These are phyloP conservation scores for Fusarium sterilihyphosum DNA, from an alignment of 2,329 filamentous ascomycete genomes.

Conservation along the genomic window DNA sequence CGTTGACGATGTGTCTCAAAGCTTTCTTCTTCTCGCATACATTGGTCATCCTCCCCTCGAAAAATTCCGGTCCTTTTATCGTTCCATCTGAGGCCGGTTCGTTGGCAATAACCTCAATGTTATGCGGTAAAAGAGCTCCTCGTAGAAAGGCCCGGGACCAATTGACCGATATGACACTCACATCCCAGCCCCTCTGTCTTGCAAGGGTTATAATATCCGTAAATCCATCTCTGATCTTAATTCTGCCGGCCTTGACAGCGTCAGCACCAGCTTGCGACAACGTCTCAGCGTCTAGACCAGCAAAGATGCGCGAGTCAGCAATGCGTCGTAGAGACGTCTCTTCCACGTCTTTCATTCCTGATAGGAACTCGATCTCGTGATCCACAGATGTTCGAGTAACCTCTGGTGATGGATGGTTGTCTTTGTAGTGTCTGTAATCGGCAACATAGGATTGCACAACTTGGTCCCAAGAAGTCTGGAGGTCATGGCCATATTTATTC, in stretches of 20 bases:
- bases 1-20: constrained; percentile 45
- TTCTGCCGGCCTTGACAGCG: constrained; percentile 47
- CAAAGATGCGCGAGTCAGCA: constrained; percentile 56
- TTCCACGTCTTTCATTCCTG: constrained; percentile 57
- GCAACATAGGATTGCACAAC: constrained; percentile 58
- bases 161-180: constrained; percentile 62
- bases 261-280: constrained; percentile 52
- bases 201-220: constrained; percentile 44
- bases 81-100: constrained; percentile 51
- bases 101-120: constrained; percentile 56
- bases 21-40: constrained; percentile 59
- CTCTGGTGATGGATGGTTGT: constrained; percentile 47
- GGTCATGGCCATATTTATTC: constrained; percentile 42
- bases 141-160: constrained; percentile 61
- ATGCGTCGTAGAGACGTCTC: constrained; percentile 57
- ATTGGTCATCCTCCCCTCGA: constrained; percentile 47
- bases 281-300: constrained; percentile 46
- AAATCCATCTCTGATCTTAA: constrained; percentile 55
- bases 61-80: constrained; percentile 53
- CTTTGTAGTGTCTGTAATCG: constrained; percentile 53
- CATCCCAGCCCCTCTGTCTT: constrained; percentile 47
- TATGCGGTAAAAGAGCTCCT: constrained; percentile 52
- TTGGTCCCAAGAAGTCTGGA: constrained; percentile 54
- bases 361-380: constrained; percentile 57
- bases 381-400: constrained; percentile 47